Evolutionary conservation across 345 rosid species (phyloP), one percentile per base, ranked within the genome.

Genomic region (Mercurialis annua): DNA sequence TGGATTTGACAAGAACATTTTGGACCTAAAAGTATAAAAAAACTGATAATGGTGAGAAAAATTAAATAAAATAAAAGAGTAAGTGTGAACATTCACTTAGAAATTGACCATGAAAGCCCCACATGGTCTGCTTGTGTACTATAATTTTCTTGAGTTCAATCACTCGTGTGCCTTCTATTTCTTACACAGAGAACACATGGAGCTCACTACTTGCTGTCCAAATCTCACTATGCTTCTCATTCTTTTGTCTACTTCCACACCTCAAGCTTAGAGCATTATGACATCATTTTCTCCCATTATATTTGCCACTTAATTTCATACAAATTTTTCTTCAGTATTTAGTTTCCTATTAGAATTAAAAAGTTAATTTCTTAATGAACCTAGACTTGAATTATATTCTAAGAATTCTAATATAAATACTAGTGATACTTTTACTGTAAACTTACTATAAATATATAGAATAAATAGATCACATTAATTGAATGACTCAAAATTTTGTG

Each of bases 211-310:
- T 21, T 30, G 6, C 38, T 66, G 71, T 70, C 71, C 33, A 38
- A 52, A 40, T 27, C 50, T 20, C n/a, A 20, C 47, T 34, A 3
- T 16, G 20, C 12, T 26, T 67, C 31, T 21, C 36, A 16, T 34
- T 44, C 67, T 81, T 81, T 68, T 77, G 24, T 51, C 76, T 12
- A 12, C 40, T 67, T 72, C 55, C 74, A 66, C 69, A 74, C 72
- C 69, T 55, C 70, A 69, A 43, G 52, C 86, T 80, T 62, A 77
- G 67, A 48, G 24, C 73, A 73, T 10, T 30, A 5, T 77, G 78
- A 80, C 82, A 59, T 75, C 82, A 73, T 68, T 30, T 61, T 46
- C 36, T 51, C 12, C 20, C 4, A 30, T 29, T 15, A 40, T 9
- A 40, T 40, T 40, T 40, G 4, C 10, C 44, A 40, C n/a, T n/a